Base-by-base conservation (phyloP, 2,329 filamentous ascomycete species). In the Pseudogymnoascus sp. region DNA sequence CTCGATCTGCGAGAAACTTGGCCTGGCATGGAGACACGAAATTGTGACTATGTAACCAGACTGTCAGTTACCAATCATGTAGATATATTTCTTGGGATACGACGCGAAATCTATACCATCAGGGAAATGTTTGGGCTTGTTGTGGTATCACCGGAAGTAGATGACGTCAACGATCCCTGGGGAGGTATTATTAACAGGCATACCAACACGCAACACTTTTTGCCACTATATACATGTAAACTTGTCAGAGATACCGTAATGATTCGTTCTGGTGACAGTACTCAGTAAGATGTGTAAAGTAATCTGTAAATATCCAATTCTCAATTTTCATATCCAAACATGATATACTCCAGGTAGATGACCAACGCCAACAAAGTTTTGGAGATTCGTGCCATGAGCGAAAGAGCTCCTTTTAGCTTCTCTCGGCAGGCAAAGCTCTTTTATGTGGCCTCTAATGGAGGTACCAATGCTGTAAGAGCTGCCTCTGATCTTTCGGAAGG, bases 401-500 rank as follows among this genome's bases (percentile, higher is more conserved):
- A 34, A 16, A 34, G 10, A 56, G n/a, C n/a, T 21, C 16, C 21
- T 36, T 56, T 53, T 3, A 28, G 16, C 10, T 34, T 11, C 11
- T n/a, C 14, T 56, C 14, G 28, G 11, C 34, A 56, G 12, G 14
- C 18, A 4, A 56, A 36, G 14, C 50, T 56, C 14, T 56, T 56
- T 56, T 16, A 56, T 12, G 28, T 21, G 5, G 50, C 8, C 25
- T 56, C 28, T 14, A 34, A 18, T 56, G 4, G 10, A 36, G 28
- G 16, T 14, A 56, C 50, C 8, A 56, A 21, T 5, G 91, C 90
- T 56, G 84, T 82, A 69, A 97, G 78, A 0, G 91, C 93, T 64
- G 84, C 84, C n/a, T 81, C 79, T 50, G 93, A 80, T 72, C 93
- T 89, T 69, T 89, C 84, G 66, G 88, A 84, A 3, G 87, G 84